Conservation (phyloP, 352 stramenopile genomes). For the Phytophthora niederhauseri region DNA sequence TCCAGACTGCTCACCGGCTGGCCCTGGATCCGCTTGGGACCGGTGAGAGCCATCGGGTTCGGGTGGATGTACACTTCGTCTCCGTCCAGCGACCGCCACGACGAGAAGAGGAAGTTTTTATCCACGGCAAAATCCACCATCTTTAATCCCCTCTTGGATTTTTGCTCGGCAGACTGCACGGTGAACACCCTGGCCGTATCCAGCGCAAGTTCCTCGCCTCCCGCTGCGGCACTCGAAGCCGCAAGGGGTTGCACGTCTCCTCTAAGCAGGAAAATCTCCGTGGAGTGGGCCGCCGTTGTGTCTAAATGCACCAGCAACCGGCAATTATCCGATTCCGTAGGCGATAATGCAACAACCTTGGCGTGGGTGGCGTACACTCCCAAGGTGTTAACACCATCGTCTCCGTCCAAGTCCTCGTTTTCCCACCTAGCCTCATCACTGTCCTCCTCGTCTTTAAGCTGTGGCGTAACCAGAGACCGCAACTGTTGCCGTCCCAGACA, state of each 20-base stretch:
- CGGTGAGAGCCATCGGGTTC: slow-evolving; percentile 74
- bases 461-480: slow-evolving; percentile 34
- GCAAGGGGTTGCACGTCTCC: slow-evolving; percentile 52
- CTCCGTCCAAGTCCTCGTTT: slow-evolving; percentile 42
- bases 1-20: slow-evolving; percentile 62
- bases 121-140: slow-evolving; percentile 80
- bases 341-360: slow-evolving; percentile 63
- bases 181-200: slow-evolving; percentile 64
- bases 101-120: slow-evolving; percentile 72
- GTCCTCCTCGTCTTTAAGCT: slow-evolving; percentile 12
- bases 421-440: slow-evolving; percentile 39
- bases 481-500: slow-evolving; percentile 73
- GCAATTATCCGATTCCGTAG: slow-evolving; percentile 63
- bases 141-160: slow-evolving; percentile 49
- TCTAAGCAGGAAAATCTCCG: slow-evolving; percentile 66
- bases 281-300: slow-evolving; percentile 53
- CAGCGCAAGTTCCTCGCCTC: slow-evolving; percentile 49
- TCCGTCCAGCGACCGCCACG: slow-evolving; percentile 64
- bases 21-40: slow-evolving; percentile 55
- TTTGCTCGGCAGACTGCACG: slow-evolving; percentile 25
- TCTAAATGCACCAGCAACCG: slow-evolving; percentile 72
- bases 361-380: slow-evolving; percentile 51
- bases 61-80: slow-evolving; percentile 68
- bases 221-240: slow-evolving; percentile 26
- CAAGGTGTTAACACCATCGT: slow-evolving; percentile 25